phyloP scores from a whole-genome alignment of 345 rosid genomes.

The Salix exigua region DNA sequence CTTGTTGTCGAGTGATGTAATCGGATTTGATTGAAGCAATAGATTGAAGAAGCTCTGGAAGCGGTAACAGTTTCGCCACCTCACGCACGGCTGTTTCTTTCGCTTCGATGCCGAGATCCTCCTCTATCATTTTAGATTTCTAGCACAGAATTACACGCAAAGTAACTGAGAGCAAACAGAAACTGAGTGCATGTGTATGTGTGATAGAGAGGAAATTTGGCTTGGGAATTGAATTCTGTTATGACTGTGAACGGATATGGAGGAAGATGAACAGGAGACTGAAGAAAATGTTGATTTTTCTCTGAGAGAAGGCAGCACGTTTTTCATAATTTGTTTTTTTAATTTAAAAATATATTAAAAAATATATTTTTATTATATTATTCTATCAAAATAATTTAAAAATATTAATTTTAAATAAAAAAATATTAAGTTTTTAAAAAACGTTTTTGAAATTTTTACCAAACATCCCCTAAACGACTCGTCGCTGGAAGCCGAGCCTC shows the following conservation, averaged over 20 bases:
- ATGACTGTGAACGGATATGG: no score
- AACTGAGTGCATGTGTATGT: no score
- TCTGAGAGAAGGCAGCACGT: neutral
- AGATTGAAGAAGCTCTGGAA: constrained; percentile 81
- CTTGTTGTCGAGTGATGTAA: constrained; percentile 97
- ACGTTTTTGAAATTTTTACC: no score
- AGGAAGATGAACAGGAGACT: neutral
- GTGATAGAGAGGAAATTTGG: neutral
- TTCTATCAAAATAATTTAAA: no score
- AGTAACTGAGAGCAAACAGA: neutral
- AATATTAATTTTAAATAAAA: no score
- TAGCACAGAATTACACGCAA: neutral
- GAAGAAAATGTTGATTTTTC: neutral
- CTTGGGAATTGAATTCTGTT: neutral
- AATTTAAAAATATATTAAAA: no score
- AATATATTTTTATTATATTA: no score
- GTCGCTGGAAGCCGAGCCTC: no score
- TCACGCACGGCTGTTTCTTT: constrained; percentile 98
- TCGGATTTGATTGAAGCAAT: constrained; percentile 85
- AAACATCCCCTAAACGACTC: no score
- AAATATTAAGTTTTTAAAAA: no score
- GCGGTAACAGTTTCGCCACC: constrained; percentile 89
- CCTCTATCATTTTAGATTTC: constrained; percentile 28
- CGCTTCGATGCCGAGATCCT: constrained; percentile 98
- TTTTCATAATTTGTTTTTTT: neutral